Evolutionary conservation across 169 alveolate species (phyloP).

Genomic region (Eimeria acervulina): DNA sequence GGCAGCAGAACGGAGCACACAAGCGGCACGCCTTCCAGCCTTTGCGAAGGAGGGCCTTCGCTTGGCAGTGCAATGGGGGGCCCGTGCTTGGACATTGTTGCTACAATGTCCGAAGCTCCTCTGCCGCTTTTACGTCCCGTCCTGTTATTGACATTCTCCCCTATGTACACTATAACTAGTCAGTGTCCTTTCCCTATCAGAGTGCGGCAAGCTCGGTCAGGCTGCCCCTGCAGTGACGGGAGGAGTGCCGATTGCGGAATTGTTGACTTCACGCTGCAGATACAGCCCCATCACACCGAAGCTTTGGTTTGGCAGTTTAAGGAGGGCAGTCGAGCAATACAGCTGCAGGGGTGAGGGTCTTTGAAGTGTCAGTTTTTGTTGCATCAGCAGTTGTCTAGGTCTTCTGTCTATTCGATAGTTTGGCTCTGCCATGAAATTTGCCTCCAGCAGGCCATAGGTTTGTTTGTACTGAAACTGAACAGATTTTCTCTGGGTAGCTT

Average conservation of each 20-base stretch:
- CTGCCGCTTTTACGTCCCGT: slow-evolving; percentile 68
- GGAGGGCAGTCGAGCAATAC: slow-evolving; percentile 63
- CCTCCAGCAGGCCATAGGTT: not conserved
- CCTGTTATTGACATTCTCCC: slow-evolving; percentile 47
- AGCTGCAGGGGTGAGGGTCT: slow-evolving; percentile 48
- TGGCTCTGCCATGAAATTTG: not conserved
- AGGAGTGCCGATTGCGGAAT: not conserved
- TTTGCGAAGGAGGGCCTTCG: slow-evolving; percentile 5
- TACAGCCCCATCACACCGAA: slow-evolving; percentile 46
- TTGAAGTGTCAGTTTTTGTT: not conserved
- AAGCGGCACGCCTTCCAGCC: not conserved
- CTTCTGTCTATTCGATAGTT: not conserved
- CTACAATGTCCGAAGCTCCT: slow-evolving; percentile 29
- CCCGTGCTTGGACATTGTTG: slow-evolving; percentile 50
- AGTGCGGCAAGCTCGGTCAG: slow-evolving; percentile 56
- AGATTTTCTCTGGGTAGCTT: not conserved
- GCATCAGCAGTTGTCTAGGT: not conserved
- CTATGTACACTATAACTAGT: slow-evolving; percentile 50
- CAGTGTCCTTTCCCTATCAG: slow-evolving; percentile 47
- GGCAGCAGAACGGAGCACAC: not conserved
- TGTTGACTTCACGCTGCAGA: slow-evolving; percentile 35
- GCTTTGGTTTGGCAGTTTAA: slow-evolving; percentile 54
- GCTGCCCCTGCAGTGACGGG: not conserved
- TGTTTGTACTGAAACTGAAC: not conserved
- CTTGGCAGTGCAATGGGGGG: not conserved